phyloP scores from a whole-genome alignment of 2,329 filamentous ascomycete genomes.

The Fusarium denticulatum region DNA sequence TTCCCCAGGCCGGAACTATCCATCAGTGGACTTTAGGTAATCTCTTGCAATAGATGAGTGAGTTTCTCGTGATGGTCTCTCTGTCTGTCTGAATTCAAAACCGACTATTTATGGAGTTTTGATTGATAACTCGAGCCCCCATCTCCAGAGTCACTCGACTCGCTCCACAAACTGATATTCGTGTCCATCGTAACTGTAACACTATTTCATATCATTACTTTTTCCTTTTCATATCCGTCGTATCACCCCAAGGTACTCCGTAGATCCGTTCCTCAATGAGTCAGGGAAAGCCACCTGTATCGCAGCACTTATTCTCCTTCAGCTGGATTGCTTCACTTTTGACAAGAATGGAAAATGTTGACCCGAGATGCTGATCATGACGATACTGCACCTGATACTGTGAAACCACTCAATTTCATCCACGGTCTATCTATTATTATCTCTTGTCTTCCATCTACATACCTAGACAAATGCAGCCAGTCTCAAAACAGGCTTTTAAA shows the following conservation, averaged over 20 bases:
- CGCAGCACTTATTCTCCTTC: neutral
- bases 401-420: constrained; percentile 6
- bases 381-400: constrained; percentile 22
- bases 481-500: constrained; percentile 33
- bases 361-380: constrained; percentile 30
- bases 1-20: constrained; percentile 20
- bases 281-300: constrained; percentile 14
- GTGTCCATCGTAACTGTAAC: neutral
- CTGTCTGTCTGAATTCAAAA: neutral
- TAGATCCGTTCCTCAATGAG: constrained; percentile 25
- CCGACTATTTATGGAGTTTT: constrained; percentile 2
- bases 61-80: neutral
- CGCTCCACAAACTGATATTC: neutral
- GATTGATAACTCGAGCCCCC: constrained; percentile 16
- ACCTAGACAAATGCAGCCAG: constrained; percentile 9
- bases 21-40: neutral
- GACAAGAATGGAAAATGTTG: constrained; percentile 32
- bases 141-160: constrained; percentile 5
- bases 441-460: neutral
- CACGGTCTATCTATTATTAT: neutral
- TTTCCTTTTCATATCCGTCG: constrained; percentile 12
- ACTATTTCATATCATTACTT: constrained; percentile 3
- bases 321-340: constrained; percentile 12
- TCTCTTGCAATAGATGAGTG: neutral
- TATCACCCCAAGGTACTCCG: constrained; percentile 24